A percentile compares a stretch with the other conserved stretches of the same genome.
Evolutionary conservation across 345 rosid species (phyloP).

Genomic region (Rhizophora mangle): DNA sequence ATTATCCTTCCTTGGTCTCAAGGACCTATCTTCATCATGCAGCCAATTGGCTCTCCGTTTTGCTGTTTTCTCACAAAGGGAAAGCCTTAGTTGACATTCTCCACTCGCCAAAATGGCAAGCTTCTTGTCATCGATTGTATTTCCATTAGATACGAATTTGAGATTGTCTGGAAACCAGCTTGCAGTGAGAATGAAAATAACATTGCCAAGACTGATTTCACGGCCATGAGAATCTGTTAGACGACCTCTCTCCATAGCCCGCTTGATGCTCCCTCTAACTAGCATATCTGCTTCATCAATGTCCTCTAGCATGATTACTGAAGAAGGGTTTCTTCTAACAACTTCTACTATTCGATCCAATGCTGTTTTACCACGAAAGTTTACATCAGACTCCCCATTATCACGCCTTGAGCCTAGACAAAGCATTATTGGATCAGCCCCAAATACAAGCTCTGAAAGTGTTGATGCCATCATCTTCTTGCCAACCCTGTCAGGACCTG

Average conservation of each 20-base stretch:
- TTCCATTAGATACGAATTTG: slow-evolving; percentile 28
- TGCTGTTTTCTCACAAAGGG: slow-evolving; percentile 50
- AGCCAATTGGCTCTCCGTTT: slow-evolving; percentile 82
- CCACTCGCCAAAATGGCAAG: slow-evolving; percentile 50
- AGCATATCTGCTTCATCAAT: slow-evolving; percentile 77
- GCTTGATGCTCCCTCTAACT: slow-evolving; percentile 65
- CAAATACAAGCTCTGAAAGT: slow-evolving; percentile 56
- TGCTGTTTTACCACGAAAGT: slow-evolving; percentile 76
- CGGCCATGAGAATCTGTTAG: slow-evolving; percentile 87
- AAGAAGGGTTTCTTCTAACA: slow-evolving; percentile 75
- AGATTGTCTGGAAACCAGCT: slow-evolving; percentile 49
- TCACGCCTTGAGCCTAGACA: slow-evolving; percentile 54
- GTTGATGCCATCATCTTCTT: slow-evolving; percentile 86
- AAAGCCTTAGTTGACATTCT: slow-evolving; percentile 69
- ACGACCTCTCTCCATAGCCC: slow-evolving; percentile 90
- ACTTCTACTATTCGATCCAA: slow-evolving; percentile 77
- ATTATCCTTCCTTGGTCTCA: slow-evolving; percentile 60
- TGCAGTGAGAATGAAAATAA: slow-evolving; percentile 75
- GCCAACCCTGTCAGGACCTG: slow-evolving; percentile 83
- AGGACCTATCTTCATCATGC: slow-evolving; percentile 39
- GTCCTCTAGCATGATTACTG: slow-evolving; percentile 79
- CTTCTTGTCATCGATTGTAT: slow-evolving; percentile 56
- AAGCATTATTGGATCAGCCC: slow-evolving; percentile 52
- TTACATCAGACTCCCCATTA: slow-evolving; percentile 39
- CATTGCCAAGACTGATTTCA: slow-evolving; percentile 85